Base-by-base conservation (phyloP, 495 filamentous ascomycete species). In the Bacidia rubella region DNA sequence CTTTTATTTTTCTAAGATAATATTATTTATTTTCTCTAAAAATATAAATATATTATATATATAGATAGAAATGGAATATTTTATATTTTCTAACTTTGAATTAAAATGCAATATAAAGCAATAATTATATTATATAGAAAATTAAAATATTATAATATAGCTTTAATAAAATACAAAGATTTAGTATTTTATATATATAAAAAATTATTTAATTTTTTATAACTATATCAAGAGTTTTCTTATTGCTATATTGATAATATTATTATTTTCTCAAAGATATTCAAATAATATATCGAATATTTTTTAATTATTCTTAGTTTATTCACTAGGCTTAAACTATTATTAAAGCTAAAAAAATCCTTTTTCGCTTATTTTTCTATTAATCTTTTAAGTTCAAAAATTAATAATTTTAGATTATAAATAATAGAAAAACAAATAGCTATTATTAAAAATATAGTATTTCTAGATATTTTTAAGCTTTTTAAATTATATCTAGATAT, bases 201-300 rank as follows among this genome's bases (percentile, higher is more conserved):
- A 7, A 23, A 54, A 32, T 47, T 54, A 19, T 17, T 47, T 44
- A 17, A 32, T 10, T 24, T 47, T 3, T 22, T 54, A 21, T 42
- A 23, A 11, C 41, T 9, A 12, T 27, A 26, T 2, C 3, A 9
- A n/a, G 19, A 54, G 5, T 44, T 44, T 44, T 1, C 10, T 3
- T 9, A 49, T 12, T 46, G 20, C 9, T 50, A 55, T 24, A 57
- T 57, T 41, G 21, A 57, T 21, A 32, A 57, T 54, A 48, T 54
- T 41, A 20, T 49, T 49, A 49, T 41, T 47, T 40, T 46, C 26
- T 38, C 23, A 25, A 57, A 57, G 24, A 40, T 17, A 1, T 49
- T 57, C 21, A 48, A 35, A 15, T 15, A 55, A 23, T 49, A 49
- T 49, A 25, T 49, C 10, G 27, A 26, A 49, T 49, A 26, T 26